Percentiles rank a stretch among this genome's conserved stretches.
Conservation (phyloP, 192 early-diverging fungal genomes). For the Diversispora eburnea region DNA sequence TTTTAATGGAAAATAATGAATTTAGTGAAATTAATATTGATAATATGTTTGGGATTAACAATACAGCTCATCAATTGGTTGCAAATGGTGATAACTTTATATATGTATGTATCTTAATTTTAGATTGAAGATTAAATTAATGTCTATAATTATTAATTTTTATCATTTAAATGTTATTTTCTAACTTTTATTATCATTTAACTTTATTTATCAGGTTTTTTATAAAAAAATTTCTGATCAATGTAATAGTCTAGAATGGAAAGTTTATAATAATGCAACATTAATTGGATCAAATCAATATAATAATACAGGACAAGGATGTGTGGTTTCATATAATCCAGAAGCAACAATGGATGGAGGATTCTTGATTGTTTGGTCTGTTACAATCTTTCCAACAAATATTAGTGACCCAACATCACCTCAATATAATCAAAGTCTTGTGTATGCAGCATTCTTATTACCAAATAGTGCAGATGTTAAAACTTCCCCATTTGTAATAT, state of each 20-base stretch:
- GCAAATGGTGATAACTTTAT: neutral
- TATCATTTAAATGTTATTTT: no score
- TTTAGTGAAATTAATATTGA: neutral
- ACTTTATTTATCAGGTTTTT: neutral
- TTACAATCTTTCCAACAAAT: neutral
- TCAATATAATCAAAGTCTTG: neutral
- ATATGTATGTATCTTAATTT: neutral
- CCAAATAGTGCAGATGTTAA: neutral
- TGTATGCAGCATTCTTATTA: neutral
- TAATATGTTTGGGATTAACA: neutral
- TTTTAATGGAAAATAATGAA: neutral
- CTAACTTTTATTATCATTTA: no score
- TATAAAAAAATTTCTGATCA: neutral
- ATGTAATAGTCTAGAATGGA: neutral
- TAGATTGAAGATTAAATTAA: neutral
- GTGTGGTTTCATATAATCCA: neutral
- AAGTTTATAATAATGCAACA: slow-evolving; percentile 2
- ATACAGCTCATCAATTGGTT: slow-evolving; percentile 4
- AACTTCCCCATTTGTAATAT: slow-evolving; percentile 1
- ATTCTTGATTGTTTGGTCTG: neutral
- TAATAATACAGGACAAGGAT: neutral
- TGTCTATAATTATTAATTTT: neutral
- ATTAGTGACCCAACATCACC: neutral
- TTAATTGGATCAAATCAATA: neutral
- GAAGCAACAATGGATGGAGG: neutral